Evolutionary conservation across 2,329 filamentous ascomycete genomes (phyloP).

Genomic region (Fusarium pininemorale): DNA sequence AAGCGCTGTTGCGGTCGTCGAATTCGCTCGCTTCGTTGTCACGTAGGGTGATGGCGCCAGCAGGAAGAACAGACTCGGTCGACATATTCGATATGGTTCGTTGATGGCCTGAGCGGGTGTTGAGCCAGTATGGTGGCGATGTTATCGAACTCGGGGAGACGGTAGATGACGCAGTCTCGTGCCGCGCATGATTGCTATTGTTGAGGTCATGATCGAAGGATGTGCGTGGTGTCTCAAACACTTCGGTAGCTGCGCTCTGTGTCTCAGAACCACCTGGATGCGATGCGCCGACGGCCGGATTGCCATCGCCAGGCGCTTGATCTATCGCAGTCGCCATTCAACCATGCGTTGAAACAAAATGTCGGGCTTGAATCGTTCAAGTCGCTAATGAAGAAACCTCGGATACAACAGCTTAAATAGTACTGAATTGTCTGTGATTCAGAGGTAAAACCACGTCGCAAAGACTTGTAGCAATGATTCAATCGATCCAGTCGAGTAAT

Average conservation of each 20-base stretch:
- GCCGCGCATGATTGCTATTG: conserved; percentile 14
- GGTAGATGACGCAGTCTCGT: conserved; percentile 37
- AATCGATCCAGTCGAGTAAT: conserved; percentile 6
- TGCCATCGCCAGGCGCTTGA: conserved; percentile 36
- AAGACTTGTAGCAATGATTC: background rate
- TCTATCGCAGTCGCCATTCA: conserved; percentile 48
- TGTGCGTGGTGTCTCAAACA: conserved; percentile 42
- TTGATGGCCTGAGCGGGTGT: conserved; percentile 45
- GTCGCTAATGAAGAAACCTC: background rate
- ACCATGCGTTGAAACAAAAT: conserved; percentile 39
- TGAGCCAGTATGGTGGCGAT: conserved; percentile 58
- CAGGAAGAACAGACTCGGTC: conserved; percentile 57
- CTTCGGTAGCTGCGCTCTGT: conserved; percentile 28
- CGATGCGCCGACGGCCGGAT: conserved; percentile 32
- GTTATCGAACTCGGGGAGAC: conserved; percentile 45
- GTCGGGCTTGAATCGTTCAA: background rate
- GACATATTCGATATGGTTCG: conserved; percentile 57
- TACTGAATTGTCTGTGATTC: background rate
- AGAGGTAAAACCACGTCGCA: background rate
- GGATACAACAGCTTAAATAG: background rate
- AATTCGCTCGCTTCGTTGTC: conserved; percentile 67
- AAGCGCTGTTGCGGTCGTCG: conserved; percentile 64
- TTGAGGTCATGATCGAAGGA: conserved; percentile 36
- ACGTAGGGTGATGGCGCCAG: conserved; percentile 67
- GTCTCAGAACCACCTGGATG: conserved; percentile 27